Conservation (phyloP, 2,329 filamentous ascomycete species). For the Tolypocladium ovalisporum region DNA sequence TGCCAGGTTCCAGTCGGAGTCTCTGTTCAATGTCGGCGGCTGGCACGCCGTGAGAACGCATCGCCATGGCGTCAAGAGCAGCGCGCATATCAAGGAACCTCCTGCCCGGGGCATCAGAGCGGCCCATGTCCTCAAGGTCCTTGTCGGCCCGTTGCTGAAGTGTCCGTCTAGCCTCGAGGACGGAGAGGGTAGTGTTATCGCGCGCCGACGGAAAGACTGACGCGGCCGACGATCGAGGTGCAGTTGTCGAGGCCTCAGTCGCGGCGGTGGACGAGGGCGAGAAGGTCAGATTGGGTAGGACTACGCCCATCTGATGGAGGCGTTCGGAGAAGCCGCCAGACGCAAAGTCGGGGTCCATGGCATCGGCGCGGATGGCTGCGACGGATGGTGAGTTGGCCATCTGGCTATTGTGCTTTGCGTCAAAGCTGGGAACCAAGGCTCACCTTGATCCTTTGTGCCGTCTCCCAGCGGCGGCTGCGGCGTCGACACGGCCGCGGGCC, state of each 20-base stretch:
- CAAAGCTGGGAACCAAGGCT: background rate
- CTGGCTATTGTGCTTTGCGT: background rate
- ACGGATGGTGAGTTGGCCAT: background rate
- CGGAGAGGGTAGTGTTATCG: slow-evolving; percentile 35
- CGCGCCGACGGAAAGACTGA: slow-evolving; percentile 19
- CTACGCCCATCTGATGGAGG: slow-evolving; percentile 43
- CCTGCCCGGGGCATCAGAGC: slow-evolving; percentile 18
- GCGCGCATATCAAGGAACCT: slow-evolving; percentile 38
- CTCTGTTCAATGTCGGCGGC: slow-evolving; percentile 32
- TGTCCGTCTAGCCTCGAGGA: slow-evolving; percentile 34
- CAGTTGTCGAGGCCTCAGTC: slow-evolving; percentile 7
- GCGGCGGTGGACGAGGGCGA: slow-evolving; percentile 39
- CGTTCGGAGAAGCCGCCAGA: slow-evolving; percentile 37
- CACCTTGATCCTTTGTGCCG: slow-evolving; percentile 12
- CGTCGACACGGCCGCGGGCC: slow-evolving; percentile 1
- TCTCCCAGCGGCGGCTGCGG: slow-evolving; percentile 1
- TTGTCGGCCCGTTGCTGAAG: slow-evolving; percentile 31
- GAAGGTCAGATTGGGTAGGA: slow-evolving; percentile 40
- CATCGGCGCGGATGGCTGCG: slow-evolving; percentile 28
- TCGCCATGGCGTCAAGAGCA: slow-evolving; percentile 32
- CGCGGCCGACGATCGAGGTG: slow-evolving; percentile 4
- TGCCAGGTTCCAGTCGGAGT: slow-evolving; percentile 32
- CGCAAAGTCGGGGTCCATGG: slow-evolving; percentile 27
- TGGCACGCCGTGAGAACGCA: slow-evolving; percentile 29
- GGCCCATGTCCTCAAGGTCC: slow-evolving; percentile 31